Evolutionary conservation across 495 filamentous ascomycete genomes (phyloP), one percentile per base, ranked within the genome.

Genomic region (Penicillium macrosclerotiorum): DNA sequence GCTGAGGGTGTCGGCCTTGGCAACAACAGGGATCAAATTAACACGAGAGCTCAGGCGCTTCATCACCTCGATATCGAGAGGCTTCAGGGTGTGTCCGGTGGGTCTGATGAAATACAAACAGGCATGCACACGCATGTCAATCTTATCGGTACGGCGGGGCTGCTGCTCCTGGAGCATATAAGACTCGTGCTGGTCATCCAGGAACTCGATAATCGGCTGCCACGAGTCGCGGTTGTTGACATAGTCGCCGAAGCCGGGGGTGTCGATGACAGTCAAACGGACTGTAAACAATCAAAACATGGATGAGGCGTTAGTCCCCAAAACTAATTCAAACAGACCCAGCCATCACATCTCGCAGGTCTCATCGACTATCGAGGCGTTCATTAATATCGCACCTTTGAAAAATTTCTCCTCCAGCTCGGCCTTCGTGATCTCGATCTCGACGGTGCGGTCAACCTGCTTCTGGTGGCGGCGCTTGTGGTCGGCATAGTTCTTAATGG

Each of bases 141-240:
- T 97, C 82, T 97, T 98, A 73, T 97, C 93, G 49, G 84, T 84
- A 56, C 93, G 89, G 71, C 89, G 89, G 52, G 93, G 93, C 72
- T 98, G 93, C 74, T 98, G 93, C 81, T 98, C 93, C 79, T 98
- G 93, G 63, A 98, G 79, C 93, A 98, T 98, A 67, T 98, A 98
- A 11, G 93, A 97, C 77, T 98, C 93, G 72, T 98, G 93, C 79
- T 98, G 93, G 73, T 98, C 93, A 71, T 98, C 93, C 59, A 98
- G 74, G 78, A 98, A 98, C 73, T 98, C 93, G 71, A 98, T 96
- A 64, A 98, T 97, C 51, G 93, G 93, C 79, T 95, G 91, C 93
- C 93, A 98, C 31, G 91, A 96, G 72, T 98, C 93, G 52, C 91
- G 85, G 80, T 98, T 98, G 85, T 98, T 98, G 67, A 98, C 93